Evolutionary conservation across 2,329 filamentous ascomycete species (phyloP).

Genomic region (Penicillium capsulatum): DNA sequence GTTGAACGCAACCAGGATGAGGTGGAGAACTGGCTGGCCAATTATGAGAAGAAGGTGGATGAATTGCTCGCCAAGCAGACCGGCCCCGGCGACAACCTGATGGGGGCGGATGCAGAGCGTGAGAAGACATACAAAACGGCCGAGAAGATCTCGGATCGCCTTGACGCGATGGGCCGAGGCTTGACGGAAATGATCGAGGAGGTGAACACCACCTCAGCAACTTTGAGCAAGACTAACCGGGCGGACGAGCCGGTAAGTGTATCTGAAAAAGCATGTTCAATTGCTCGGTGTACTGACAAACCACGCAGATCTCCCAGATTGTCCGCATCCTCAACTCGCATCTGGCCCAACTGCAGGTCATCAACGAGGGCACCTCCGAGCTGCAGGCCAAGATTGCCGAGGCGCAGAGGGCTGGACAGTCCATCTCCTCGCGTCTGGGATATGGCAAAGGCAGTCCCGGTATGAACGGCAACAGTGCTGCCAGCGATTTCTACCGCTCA

Average conservation of each 20-base stretch:
- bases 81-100: conserved; percentile 68
- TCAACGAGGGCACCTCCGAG: conserved; percentile 77
- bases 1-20: conserved; percentile 94
- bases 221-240: conserved; percentile 82
- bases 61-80: conserved; percentile 77
- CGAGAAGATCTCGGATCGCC: conserved; percentile 82
- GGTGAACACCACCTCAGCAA: conserved; percentile 89
- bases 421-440: conserved; percentile 43
- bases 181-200: conserved; percentile 96
- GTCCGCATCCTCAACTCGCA: conserved; percentile 93
- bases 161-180: conserved; percentile 92
- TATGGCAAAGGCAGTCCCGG: conserved; percentile 35
- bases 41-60: conserved; percentile 88
- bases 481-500: conserved; percentile 86
- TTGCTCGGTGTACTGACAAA: conserved; percentile 2
- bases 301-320: conserved; percentile 76
- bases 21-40: conserved; percentile 78
- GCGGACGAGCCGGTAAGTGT: conserved; percentile 75
- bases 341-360: conserved; percentile 85
- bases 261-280: background rate
- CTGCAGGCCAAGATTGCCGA: conserved; percentile 77
- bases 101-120: conserved; percentile 89
- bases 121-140: conserved; percentile 93
- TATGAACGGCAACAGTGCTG: conserved; percentile 56
- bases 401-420: conserved; percentile 72